These are phyloP conservation scores for Passalora sequoiae DNA, from an alignment of 2,329 filamentous ascomycete genomes.

Conservation along the genomic window DNA sequence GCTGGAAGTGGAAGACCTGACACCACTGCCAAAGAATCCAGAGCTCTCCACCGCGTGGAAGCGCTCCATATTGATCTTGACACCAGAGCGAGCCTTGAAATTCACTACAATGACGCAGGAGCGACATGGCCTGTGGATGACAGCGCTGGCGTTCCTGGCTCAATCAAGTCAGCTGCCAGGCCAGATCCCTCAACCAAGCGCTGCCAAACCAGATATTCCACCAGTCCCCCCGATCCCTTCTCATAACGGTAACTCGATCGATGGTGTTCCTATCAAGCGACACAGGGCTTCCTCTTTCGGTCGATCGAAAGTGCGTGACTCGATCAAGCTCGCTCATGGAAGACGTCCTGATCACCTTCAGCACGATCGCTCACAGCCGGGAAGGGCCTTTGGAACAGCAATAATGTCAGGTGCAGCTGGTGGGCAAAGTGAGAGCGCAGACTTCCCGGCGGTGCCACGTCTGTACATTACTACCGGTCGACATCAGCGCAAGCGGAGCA, in stretches of 20 bases:
- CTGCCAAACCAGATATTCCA: conserved; percentile 22
- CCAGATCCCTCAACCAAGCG: conserved; percentile 27
- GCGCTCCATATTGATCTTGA: conserved; percentile 90
- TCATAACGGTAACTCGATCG: conserved; percentile 25
- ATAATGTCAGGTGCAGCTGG: conserved; percentile 4
- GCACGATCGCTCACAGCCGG: conserved; percentile 16
- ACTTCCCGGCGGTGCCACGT: conserved; percentile 66
- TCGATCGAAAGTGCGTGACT: conserved; percentile 69
- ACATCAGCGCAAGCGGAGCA: conserved; percentile 83
- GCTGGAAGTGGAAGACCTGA: conserved; percentile 92
- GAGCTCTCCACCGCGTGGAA: conserved; percentile 57
- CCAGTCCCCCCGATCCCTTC: conserved; percentile 22
- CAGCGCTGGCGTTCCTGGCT: conserved; percentile 87
- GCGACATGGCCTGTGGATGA: conserved; percentile 91
- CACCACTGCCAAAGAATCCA: conserved; percentile 65
- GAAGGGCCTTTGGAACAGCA: conserved; percentile 8
- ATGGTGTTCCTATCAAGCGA: conserved; percentile 27
- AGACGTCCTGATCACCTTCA: conserved; percentile 25
- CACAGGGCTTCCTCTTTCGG: conserved; percentile 28
- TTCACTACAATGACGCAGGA: conserved; percentile 82
- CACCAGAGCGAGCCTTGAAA: conserved; percentile 86
- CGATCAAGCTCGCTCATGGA: conserved; percentile 81
- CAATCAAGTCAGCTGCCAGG: conserved; percentile 59
- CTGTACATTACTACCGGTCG: conserved; percentile 55
- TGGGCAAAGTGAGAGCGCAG: conserved; percentile 53